Evolutionary conservation across 139 green algal genomes (phyloP).

Genomic region (Parachlorella kessleri): DNA sequence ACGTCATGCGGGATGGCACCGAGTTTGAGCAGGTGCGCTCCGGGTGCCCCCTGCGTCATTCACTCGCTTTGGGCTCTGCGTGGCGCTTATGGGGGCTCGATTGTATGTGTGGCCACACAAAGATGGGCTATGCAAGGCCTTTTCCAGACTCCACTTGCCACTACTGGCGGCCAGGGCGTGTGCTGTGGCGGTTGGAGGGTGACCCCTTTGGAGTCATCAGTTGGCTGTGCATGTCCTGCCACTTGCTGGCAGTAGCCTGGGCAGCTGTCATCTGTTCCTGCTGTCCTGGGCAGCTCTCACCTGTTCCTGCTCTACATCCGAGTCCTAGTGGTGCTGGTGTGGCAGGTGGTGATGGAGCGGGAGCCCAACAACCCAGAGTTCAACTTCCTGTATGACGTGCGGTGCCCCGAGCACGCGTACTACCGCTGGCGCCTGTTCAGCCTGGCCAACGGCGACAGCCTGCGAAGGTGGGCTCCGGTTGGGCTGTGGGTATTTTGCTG

Average conservation of each 20-base stretch:
- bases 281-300: neutral
- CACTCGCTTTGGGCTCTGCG: neutral
- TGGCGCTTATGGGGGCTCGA: too few species aligned
- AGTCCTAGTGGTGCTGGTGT: too few species aligned
- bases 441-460: slow-evolving; percentile 57
- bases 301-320: neutral
- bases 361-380: slow-evolving; percentile 84
- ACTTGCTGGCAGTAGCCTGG: too few species aligned
- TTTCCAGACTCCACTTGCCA: too few species aligned
- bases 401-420: slow-evolving; percentile 84
- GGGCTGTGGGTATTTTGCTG: too few species aligned
- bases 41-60: neutral
- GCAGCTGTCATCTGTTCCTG: too few species aligned
- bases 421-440: slow-evolving; percentile 89
- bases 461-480: slow-evolving; percentile 42
- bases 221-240: too few species aligned
- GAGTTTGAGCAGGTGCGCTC: slow-evolving; percentile 72
- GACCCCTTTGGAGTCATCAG: too few species aligned
- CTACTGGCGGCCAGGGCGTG: too few species aligned
- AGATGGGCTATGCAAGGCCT: too few species aligned
- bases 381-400: slow-evolving; percentile 88
- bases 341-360: slow-evolving; percentile 83
- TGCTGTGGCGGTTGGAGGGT: too few species aligned
- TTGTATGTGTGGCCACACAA: too few species aligned
- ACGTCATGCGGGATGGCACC: slow-evolving; percentile 81